Evolutionary conservation across 345 rosid species (phyloP), one percentile per base, ranked within the genome.

Genomic region (Punica granatum): DNA sequence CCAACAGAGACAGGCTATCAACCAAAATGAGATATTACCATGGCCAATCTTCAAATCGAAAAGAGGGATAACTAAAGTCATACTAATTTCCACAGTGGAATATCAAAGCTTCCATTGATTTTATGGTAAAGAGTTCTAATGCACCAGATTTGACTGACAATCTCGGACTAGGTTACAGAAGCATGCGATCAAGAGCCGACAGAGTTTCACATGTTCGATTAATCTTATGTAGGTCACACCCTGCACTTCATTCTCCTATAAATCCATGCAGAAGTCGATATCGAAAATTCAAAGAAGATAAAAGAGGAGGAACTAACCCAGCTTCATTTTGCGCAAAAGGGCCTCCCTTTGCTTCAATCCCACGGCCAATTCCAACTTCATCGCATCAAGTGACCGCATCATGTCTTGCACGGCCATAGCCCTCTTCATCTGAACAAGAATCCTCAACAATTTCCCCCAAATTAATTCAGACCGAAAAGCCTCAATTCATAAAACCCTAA

Each of bases 261-360:
- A n/a, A n/a, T n/a, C n/a, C n/a, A n/a, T n/a, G n/a, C n/a, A n/a
- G n/a, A n/a, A n/a, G n/a, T n/a, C 32, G 1, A 63, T 2, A 39
- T 14, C 6, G 39, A 7, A 43, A 66, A 61, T 7, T 30, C 25
- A 5, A 43, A 19, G 28, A 30, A 42, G 16, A 64, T 26, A n/a
- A 33, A 33, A 36, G 49, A 73, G 70, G 16, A 68, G 30, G 5
- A 12, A 71, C 86, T 44, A 12, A 80, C 98, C 86, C 36, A 86
- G 74, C 72, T 84, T 88, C 60, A 81, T 59, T 72, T 77, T 78
- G 68, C 73, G 75, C 60, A 88, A 41, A 81, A 72, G 80, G 69
- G 74, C 67, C 72, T 85, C 87, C 60, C 72, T 83, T n/a, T 78
- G 81, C 79, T 81, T 90, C 73, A 82, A 76, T 14, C 87, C 90